These are phyloP conservation scores for Dothistroma septosporum DNA, from an alignment of 2,329 filamentous ascomycete species.

Conservation along the genomic window DNA sequence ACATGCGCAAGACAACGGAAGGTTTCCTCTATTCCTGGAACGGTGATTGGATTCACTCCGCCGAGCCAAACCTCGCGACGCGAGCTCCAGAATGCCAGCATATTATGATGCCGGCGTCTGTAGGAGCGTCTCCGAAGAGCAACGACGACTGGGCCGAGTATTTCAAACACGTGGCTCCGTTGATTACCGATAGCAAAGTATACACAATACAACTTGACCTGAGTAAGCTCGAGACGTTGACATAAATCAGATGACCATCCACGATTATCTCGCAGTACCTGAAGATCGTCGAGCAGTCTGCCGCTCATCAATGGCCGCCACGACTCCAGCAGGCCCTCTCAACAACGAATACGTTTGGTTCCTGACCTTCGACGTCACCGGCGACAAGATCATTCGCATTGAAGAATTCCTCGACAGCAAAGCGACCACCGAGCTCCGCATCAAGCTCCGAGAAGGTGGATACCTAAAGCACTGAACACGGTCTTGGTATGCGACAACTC, in stretches of 20 bases:
- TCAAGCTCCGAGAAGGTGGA: background rate
- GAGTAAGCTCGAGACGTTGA: background rate
- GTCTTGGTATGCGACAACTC: too few relatives aligned
- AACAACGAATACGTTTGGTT: constrained; percentile 26
- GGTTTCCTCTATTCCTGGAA: constrained; percentile 21
- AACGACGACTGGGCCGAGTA: constrained; percentile 18
- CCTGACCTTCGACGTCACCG: constrained; percentile 17
- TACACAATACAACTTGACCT: background rate
- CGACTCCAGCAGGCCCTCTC: constrained; percentile 17
- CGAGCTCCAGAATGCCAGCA: constrained; percentile 19
- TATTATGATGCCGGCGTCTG: constrained; percentile 15
- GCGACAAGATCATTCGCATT: constrained; percentile 18
- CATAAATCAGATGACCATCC: constrained; percentile 19
- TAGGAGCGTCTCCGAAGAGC: constrained; percentile 7
- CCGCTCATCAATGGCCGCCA: constrained; percentile 15
- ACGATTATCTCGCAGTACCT: constrained; percentile 19
- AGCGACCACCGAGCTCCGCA: background rate
- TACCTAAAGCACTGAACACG: background rate
- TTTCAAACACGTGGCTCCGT: constrained; percentile 13
- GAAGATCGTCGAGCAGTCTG: constrained; percentile 13
- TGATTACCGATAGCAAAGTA: constrained; percentile 16
- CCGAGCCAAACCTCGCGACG: constrained; percentile 6
- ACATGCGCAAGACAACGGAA: constrained; percentile 21
- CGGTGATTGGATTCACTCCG: constrained; percentile 16
- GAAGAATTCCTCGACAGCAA: constrained; percentile 21